A percentile compares a stretch with the other conserved stretches of the same genome.
Evolutionary conservation across 257 asterid genomes (phyloP).

Genomic region (Scutellaria minor): DNA sequence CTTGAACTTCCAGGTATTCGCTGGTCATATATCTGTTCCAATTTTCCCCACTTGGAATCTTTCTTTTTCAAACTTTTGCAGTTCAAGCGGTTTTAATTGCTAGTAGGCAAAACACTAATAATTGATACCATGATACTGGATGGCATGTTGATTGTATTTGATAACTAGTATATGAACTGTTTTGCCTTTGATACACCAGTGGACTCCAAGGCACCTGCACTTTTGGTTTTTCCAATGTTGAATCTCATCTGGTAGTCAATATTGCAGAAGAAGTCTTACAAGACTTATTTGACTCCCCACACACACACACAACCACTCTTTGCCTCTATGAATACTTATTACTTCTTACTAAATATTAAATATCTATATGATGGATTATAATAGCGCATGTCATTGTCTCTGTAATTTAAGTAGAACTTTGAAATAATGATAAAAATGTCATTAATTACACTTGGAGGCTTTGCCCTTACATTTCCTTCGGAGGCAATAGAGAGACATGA

Average conservation of each 20-base stretch:
- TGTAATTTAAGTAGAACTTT: conserved; percentile 13
- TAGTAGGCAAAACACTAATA: conserved; percentile 1
- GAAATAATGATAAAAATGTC: conserved; percentile 32
- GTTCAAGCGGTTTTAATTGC: not conserved
- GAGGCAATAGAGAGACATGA: conserved; percentile 43
- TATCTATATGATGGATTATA: not conserved
- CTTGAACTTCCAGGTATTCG: conserved; percentile 92
- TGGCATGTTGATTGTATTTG: conserved; percentile 18
- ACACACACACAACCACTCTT: not conserved
- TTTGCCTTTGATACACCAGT: conserved; percentile 20
- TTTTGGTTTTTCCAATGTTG: not conserved
- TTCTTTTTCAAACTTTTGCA: not conserved
- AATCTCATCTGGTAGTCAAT: conserved; percentile 30
- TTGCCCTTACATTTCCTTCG: conserved; percentile 74
- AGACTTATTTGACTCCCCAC: conserved; percentile 80
- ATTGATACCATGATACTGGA: not conserved
- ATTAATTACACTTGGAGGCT: conserved; percentile 87
- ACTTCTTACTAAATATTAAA: not conserved
- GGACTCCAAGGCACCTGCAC: not conserved
- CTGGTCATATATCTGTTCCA: conserved; percentile 10
- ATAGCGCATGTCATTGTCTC: not conserved
- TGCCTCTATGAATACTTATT: not conserved
- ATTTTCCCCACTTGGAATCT: not conserved
- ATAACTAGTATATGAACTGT: conserved; percentile 19
- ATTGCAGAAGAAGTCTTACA: conserved; percentile 90